A percentile compares a stretch with the other conserved stretches of the same genome.
These are phyloP conservation scores for Chlorella sp. DNA, from an alignment of 139 green algal genomes.

Conservation along the genomic window DNA sequence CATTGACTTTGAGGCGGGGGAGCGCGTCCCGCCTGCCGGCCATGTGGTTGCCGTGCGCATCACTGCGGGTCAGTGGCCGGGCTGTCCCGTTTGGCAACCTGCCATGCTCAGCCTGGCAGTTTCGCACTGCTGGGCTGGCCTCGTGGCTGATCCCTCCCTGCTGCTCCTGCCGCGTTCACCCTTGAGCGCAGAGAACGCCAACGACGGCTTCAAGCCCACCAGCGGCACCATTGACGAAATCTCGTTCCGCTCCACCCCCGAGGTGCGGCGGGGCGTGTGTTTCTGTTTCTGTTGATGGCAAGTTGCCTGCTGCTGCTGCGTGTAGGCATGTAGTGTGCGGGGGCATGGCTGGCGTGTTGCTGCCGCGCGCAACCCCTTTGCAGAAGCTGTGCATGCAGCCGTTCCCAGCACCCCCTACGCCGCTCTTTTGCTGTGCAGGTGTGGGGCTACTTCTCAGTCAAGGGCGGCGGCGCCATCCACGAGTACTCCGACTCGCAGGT, in stretches of 20 bases:
- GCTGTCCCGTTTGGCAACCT: too few relatives aligned
- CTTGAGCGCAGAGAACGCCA: constrained; percentile 82
- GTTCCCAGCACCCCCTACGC: neutral
- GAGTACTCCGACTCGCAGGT: constrained; percentile 92
- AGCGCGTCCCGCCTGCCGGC: constrained; percentile 55
- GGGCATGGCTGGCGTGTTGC: too few relatives aligned
- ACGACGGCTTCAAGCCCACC: constrained; percentile 98
- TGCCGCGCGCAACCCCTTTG: too few relatives aligned
- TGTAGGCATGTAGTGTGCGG: too few relatives aligned
- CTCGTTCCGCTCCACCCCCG: constrained; percentile 61
- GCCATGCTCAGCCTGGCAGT: too few relatives aligned
- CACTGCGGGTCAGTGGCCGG: constrained; percentile 59
- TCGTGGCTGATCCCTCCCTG: neutral
- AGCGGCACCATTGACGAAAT: constrained; percentile 94
- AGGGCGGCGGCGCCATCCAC: constrained; percentile 93
- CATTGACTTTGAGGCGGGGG: constrained; percentile 84
- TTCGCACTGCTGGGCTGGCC: too few relatives aligned
- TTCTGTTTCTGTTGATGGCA: neutral
- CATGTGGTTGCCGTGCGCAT: constrained; percentile 93
- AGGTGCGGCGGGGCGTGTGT: neutral
- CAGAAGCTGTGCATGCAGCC: constrained; percentile 4
- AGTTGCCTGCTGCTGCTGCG: neutral
- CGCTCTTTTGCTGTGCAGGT: constrained; percentile 62
- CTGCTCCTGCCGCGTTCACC: neutral
- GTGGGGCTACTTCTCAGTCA: constrained; percentile 98